These are phyloP conservation scores for Colletotrichum liriopes DNA, from an alignment of 2,329 filamentous ascomycete genomes.

Conservation along the genomic window DNA sequence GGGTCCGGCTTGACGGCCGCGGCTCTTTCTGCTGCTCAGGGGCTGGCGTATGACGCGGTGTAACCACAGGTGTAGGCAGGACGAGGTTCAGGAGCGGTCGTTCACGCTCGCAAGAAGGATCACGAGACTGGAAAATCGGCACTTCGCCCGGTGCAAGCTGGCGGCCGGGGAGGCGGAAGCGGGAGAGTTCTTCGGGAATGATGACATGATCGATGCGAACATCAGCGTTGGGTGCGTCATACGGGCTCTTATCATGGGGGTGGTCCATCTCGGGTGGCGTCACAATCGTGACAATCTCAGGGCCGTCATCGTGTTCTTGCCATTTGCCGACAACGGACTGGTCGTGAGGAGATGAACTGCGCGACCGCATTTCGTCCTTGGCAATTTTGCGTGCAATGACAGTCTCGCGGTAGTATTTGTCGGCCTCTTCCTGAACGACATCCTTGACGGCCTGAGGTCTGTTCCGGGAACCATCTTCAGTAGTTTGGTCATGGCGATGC, in stretches of 20 bases:
- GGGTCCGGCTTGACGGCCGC: constrained; percentile 41
- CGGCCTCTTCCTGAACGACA: constrained; percentile 69
- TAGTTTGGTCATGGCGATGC: constrained; percentile 51
- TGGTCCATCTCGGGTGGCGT: constrained; percentile 69
- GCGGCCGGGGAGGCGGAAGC: constrained; percentile 51
- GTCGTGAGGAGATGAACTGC: constrained; percentile 65
- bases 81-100: constrained; percentile 74
- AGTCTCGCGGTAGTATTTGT: constrained; percentile 71
- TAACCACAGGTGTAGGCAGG: constrained; percentile 70
- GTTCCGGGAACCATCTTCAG: constrained; percentile 54
- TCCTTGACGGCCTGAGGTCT: constrained; percentile 55
- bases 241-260: constrained; percentile 64
- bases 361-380: constrained; percentile 68
- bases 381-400: constrained; percentile 68
- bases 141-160: constrained; percentile 48
- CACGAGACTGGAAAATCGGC: constrained; percentile 61
- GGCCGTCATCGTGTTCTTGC: constrained; percentile 53
- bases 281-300: constrained; percentile 63
- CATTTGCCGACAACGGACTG: constrained; percentile 71
- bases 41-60: constrained; percentile 57
- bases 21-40: constrained; percentile 46
- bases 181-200: constrained; percentile 65
- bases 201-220: constrained; percentile 74
- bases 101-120: constrained; percentile 69
- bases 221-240: constrained; percentile 74